Conservation (phyloP, 345 rosid species). For the Reutealis trisperma region DNA sequence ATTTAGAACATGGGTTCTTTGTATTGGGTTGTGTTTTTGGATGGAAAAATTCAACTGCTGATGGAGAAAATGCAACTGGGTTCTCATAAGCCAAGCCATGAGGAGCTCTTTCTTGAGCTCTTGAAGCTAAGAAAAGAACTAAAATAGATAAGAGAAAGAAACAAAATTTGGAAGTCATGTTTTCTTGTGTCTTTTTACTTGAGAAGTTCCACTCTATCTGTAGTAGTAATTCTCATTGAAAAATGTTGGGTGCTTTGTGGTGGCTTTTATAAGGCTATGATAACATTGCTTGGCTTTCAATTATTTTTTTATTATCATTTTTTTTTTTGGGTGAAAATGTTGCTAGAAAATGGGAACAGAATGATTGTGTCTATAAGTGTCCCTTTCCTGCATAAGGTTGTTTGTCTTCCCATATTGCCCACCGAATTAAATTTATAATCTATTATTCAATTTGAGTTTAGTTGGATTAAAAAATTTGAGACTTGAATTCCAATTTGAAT, state of each 20-base stretch:
- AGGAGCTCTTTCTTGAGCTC: slow-evolving; percentile 80
- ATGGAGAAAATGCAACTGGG: slow-evolving; percentile 76
- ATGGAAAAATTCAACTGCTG: slow-evolving; percentile 83
- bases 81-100: slow-evolving; percentile 72
- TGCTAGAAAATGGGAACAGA: slow-evolving; percentile 45
- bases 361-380: slow-evolving; percentile 45
- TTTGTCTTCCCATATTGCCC: slow-evolving; percentile 13
- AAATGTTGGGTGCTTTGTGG: slow-evolving; percentile 28
- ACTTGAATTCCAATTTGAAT: too few relatives aligned
- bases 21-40: slow-evolving; percentile 45
- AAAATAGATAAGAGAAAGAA: slow-evolving; percentile 36
- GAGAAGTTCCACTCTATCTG: slow-evolving; percentile 13
- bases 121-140: slow-evolving; percentile 35
- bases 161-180: slow-evolving; percentile 38
- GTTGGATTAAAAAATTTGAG: background rate
- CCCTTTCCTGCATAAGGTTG: background rate
- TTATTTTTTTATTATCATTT: background rate
- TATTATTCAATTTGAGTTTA: too few relatives aligned
- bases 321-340: slow-evolving; percentile 22
- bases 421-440: background rate
- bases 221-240: slow-evolving; percentile 21
- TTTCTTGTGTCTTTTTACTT: background rate
- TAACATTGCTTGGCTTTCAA: slow-evolving; percentile 53
- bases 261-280: slow-evolving; percentile 52
- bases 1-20: slow-evolving; percentile 28